Conservation (phyloP, 1,284 basidiomycete genomes). For the Rugiboletus extremiorientalis region DNA sequence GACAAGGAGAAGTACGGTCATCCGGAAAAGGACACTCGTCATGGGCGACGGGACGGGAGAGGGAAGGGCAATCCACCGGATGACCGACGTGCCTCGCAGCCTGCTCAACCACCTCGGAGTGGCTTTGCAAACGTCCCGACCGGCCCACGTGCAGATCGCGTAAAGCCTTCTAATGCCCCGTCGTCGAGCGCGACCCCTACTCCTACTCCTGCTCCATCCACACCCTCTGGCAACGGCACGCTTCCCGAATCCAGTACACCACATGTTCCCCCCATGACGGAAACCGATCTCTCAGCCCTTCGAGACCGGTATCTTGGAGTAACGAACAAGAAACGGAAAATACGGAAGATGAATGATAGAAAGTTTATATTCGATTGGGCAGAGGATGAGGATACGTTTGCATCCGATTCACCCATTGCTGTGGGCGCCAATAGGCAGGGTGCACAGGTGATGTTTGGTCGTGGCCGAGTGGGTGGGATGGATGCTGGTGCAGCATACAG, state of each 20-base stretch:
- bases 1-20: conserved; percentile 54
- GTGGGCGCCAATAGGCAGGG: conserved; percentile 70
- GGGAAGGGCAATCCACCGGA: conserved; percentile 32
- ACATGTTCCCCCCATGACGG: conserved; percentile 72
- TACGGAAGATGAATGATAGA: conserved; percentile 91
- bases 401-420: conserved; percentile 62
- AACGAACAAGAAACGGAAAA: conserved; percentile 89
- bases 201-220: conserved; percentile 42
- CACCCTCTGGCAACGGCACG: conserved; percentile 34
- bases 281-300: conserved; percentile 73
- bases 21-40: conserved; percentile 47
- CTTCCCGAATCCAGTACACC: conserved; percentile 39
- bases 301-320: conserved; percentile 90
- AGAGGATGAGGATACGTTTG: conserved; percentile 87
- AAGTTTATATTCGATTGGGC: conserved; percentile 99
- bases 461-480: conserved; percentile 82
- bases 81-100: conserved; percentile 34
- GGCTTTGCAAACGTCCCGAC: conserved; percentile 72
- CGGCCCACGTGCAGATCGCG: conserved; percentile 78
- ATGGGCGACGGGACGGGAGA: conserved; percentile 36
- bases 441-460: conserved; percentile 84
- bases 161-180: conserved; percentile 39
- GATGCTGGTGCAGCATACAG: conserved; percentile 60
- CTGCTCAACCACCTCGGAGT: conserved; percentile 30
- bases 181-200: conserved; percentile 30